phyloP scores from a whole-genome alignment of 2,329 filamentous ascomycete genomes.

The Aspergillus fumigatus region DNA sequence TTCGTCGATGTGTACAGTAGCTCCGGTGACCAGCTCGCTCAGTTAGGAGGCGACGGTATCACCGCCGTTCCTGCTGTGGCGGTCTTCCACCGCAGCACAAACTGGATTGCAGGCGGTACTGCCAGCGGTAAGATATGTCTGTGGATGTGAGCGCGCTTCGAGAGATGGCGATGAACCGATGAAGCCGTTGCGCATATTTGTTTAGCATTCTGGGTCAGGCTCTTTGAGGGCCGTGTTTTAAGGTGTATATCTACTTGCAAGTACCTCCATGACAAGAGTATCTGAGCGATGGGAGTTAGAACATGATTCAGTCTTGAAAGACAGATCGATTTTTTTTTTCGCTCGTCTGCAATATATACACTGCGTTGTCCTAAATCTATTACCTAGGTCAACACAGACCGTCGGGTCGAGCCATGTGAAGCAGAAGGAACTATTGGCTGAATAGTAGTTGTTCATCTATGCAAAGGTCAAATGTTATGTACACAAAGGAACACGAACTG shows the following conservation, averaged over 20 bases:
- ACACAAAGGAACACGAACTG: conserved; percentile 12
- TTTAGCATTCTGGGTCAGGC: not conserved
- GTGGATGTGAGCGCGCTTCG: conserved; percentile 62
- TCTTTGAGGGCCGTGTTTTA: not conserved
- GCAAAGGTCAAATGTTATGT: conserved; percentile 21
- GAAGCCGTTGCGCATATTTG: not conserved
- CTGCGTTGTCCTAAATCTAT: not conserved
- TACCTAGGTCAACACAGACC: not conserved
- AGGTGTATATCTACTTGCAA: not conserved
- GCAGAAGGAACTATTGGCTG: not conserved
- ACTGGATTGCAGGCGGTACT: conserved; percentile 91
- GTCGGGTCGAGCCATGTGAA: not conserved
- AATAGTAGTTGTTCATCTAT: conserved; percentile 28
- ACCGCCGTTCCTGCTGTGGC: conserved; percentile 92
- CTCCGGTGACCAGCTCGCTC: conserved; percentile 79
- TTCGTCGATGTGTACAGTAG: conserved; percentile 88
- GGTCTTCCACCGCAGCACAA: conserved; percentile 77
- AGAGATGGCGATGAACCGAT: not conserved
- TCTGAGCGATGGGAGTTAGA: not conserved
- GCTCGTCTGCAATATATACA: not conserved
- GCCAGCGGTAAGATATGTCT: conserved; percentile 88
- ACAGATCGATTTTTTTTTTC: not conserved
- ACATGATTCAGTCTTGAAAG: too few relatives aligned
- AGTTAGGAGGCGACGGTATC: conserved; percentile 83
- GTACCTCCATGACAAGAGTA: not conserved